A percentile compares a stretch with the other conserved stretches of the same genome.
phyloP scores from a whole-genome alignment of 306 rosid genomes.

The Malus fusca region DNA sequence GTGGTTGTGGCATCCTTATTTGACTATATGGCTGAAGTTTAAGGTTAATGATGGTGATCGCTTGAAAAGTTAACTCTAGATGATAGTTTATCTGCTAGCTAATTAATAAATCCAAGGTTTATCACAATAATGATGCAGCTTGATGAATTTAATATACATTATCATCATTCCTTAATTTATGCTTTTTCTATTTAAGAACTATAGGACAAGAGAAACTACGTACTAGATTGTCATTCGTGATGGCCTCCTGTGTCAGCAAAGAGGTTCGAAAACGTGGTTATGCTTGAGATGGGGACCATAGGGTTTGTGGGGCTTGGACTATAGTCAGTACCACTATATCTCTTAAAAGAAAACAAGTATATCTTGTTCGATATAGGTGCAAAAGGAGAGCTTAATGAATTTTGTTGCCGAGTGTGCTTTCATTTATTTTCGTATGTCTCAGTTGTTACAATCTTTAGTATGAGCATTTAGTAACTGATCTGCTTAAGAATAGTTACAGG shows the following conservation, averaged over 20 bases:
- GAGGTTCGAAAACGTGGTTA: not conserved
- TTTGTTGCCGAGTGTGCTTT: not conserved
- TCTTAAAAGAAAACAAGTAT: not conserved
- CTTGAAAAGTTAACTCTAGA: not conserved
- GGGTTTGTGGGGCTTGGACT: not conserved
- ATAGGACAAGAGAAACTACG: conserved; percentile 4
- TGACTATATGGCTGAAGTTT: not conserved
- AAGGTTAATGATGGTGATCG: not conserved
- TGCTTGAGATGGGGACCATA: not conserved
- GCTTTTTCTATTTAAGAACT: conserved; percentile 9
- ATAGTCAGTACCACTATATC: not conserved
- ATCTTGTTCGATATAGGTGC: not conserved
- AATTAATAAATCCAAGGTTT: not conserved
- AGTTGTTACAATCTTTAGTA: not conserved
- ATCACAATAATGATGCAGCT: not conserved
- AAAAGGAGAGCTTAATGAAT: not conserved
- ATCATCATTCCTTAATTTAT: not conserved
- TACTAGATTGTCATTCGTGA: not conserved
- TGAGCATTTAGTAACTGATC: not conserved
- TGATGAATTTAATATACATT: not conserved
- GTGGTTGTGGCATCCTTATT: not conserved
- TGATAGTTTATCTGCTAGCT: not conserved
- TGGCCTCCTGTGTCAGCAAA: not conserved
- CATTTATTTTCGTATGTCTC: not conserved
- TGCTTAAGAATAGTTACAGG: not conserved